Evolutionary conservation across 2,329 filamentous ascomycete species (phyloP).

Genomic region (Remersonia thermophila): DNA sequence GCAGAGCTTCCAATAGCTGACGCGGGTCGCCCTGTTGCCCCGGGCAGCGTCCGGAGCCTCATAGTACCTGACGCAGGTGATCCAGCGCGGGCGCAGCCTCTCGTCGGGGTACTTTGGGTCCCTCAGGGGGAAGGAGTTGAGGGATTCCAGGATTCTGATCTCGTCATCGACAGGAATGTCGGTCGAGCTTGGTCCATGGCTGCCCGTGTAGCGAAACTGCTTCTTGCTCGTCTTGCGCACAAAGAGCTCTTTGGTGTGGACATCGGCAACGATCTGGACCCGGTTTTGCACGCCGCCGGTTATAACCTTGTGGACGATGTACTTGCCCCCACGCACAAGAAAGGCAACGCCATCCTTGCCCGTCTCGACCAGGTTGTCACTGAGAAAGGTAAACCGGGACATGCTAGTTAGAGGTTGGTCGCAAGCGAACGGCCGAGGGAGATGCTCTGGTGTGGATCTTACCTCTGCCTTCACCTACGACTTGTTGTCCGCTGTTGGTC

Average conservation of each 20-base stretch:
- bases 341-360: neutral
- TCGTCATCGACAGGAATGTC: neutral
- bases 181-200: neutral
- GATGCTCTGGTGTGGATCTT: too few relatives aligned
- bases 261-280: constrained; percentile 7
- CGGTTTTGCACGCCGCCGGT: constrained; percentile 1
- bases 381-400: too few relatives aligned
- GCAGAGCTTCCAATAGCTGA: constrained; percentile 10
- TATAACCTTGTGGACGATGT: constrained; percentile 3
- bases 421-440: too few relatives aligned
- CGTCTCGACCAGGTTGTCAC: too few relatives aligned
- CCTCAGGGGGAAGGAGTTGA: neutral
- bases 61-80: constrained; percentile 1
- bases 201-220: neutral
- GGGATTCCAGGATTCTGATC: constrained; percentile 1
- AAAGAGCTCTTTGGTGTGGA: constrained; percentile 1
- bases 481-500: too few relatives aligned
- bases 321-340: constrained; percentile 1
- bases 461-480: too few relatives aligned
- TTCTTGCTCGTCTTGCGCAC: constrained; percentile 7
- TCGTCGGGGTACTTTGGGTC: neutral
- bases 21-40: neutral
- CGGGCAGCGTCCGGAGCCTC: neutral
- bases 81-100: constrained; percentile 1
- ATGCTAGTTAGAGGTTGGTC: too few relatives aligned